Percentiles rank a stretch among this genome's conserved stretches.
Evolutionary conservation across 805 yeast species (phyloP).

Genomic region (Yamadazyma laniorum): DNA sequence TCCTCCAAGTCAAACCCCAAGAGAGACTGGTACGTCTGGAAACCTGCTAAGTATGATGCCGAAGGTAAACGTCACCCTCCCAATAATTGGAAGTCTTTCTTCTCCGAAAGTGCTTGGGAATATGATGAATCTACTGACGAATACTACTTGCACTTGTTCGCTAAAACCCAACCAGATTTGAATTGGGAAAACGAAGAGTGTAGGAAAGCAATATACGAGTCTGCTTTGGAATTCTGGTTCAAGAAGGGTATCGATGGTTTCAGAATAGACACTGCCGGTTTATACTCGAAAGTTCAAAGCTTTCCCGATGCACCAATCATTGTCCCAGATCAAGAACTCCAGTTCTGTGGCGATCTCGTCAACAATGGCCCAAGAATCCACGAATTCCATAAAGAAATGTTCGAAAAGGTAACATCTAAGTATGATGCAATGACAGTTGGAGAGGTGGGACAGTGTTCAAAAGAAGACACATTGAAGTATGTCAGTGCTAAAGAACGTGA

Average conservation of each 20-base stretch:
- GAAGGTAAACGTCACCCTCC: constrained; percentile 55
- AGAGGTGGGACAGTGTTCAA: constrained; percentile 47
- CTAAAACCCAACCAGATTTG: constrained; percentile 55
- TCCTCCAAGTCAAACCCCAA: constrained; percentile 51
- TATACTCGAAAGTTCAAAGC: constrained; percentile 47
- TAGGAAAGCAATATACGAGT: constrained; percentile 40
- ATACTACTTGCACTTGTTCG: constrained; percentile 55
- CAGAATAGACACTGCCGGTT: constrained; percentile 55
- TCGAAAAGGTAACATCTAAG: constrained; percentile 37
- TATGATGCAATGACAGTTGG: constrained; percentile 59
- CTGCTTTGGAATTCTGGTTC: constrained; percentile 53
- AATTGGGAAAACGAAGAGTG: constrained; percentile 55
- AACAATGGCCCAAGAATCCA: constrained; percentile 56
- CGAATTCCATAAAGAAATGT: constrained; percentile 56
- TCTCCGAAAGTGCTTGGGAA: constrained; percentile 57
- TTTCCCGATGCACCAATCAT: constrained; percentile 50
- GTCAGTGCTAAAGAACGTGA: constrained; percentile 39
- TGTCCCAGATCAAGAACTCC: constrained; percentile 40
- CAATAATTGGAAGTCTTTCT: constrained; percentile 54
- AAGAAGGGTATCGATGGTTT: constrained; percentile 58
- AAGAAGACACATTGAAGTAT: constrained; percentile 43
- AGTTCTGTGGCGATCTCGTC: constrained; percentile 32
- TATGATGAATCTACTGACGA: constrained; percentile 54
- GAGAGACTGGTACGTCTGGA: constrained; percentile 65
- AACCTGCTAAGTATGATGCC: constrained; percentile 44